A percentile compares a stretch with the other conserved stretches of the same genome.
phyloP scores from a whole-genome alignment of 441 rosid genomes.

The Syzygium malaccense region DNA sequence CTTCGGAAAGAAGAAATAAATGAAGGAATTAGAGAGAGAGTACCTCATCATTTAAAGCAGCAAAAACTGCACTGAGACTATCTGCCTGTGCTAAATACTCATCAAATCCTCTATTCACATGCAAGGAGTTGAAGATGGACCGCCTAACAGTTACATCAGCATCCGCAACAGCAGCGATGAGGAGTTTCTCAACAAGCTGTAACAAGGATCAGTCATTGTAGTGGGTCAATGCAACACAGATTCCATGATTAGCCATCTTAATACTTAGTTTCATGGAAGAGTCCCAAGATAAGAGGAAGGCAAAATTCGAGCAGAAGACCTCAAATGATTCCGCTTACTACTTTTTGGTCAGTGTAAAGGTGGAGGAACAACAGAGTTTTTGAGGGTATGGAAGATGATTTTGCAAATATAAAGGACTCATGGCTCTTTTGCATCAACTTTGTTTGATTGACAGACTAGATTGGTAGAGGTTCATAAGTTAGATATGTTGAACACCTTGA shows the following conservation, averaged over 20 bases:
- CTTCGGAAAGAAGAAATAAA: neutral
- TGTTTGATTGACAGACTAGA: neutral
- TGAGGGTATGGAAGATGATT: neutral
- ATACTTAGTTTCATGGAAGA: neutral
- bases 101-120: constrained; percentile 85
- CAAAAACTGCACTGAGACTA: constrained; percentile 93
- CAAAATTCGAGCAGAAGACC: neutral
- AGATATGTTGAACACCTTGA: neutral
- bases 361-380: neutral
- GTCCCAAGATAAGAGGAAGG: neutral
- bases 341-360: neutral
- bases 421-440: neutral
- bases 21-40: constrained; percentile 2
- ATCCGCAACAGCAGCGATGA: constrained; percentile 93
- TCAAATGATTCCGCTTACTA: neutral
- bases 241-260: neutral
- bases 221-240: neutral
- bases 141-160: constrained; percentile 96
- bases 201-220: constrained; percentile 19
- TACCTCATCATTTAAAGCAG: constrained; percentile 99
- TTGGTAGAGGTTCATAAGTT: neutral
- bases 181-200: constrained; percentile 99
- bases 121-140: constrained; percentile 81
- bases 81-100: constrained; percentile 98
- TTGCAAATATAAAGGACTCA: neutral